Evolutionary conservation across 352 stramenopile genomes (phyloP).

Genomic region (Pseudoperonospora humuli): DNA sequence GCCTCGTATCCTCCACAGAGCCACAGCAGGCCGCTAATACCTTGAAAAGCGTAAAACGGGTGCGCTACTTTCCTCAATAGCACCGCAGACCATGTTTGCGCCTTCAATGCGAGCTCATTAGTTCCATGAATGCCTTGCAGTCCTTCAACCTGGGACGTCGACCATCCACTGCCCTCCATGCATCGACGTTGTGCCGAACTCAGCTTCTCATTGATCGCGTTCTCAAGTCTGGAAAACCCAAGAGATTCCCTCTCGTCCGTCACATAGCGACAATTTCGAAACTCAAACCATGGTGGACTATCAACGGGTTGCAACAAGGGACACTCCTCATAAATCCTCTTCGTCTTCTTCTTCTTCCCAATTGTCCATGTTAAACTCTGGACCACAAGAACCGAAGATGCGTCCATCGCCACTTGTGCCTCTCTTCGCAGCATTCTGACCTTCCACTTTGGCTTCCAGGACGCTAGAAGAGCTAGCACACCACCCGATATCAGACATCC

Average conservation of each 20-base stretch:
- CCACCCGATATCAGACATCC: slow-evolving; percentile 34
- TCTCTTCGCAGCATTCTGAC: slow-evolving; percentile 43
- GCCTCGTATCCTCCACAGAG: slow-evolving; percentile 60
- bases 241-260: too few species aligned
- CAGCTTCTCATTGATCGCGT: too few species aligned
- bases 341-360: slow-evolving; percentile 14
- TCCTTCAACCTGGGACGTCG: too few species aligned
- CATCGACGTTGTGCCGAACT: too few species aligned
- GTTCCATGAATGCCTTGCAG: too few species aligned
- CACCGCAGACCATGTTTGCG: too few species aligned
- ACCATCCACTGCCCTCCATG: too few species aligned
- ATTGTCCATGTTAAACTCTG: slow-evolving; percentile 14
- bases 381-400: slow-evolving; percentile 45
- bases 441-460: slow-evolving; percentile 54
- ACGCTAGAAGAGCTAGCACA: slow-evolving; percentile 30
- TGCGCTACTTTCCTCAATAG: too few species aligned
- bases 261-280: slow-evolving; percentile 19
- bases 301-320: slow-evolving; percentile 21
- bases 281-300: too few species aligned
- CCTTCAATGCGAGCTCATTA: too few species aligned
- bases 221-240: too few species aligned
- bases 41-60: too few species aligned
- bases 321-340: slow-evolving; percentile 42
- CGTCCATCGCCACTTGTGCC: slow-evolving; percentile 33
- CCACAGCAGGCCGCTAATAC: slow-evolving; percentile 55